A percentile compares a stretch with the other conserved stretches of the same genome.
phyloP scores from a whole-genome alignment of 495 filamentous ascomycete genomes.

The Tuber melanosporum region DNA sequence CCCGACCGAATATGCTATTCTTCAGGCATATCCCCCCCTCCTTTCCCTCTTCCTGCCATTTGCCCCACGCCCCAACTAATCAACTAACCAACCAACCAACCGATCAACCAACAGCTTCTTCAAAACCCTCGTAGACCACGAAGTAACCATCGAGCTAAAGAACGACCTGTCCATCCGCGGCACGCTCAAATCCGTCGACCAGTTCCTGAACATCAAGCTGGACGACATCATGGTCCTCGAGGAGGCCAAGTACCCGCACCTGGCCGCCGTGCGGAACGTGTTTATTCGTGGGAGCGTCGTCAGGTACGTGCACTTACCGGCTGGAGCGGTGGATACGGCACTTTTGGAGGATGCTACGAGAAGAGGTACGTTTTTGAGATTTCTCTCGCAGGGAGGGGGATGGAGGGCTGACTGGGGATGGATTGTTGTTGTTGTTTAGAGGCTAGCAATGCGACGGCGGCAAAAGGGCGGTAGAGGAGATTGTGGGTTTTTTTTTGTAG shows the following conservation, averaged over 20 bases:
- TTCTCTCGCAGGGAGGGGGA: background rate
- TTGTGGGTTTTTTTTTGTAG: background rate
- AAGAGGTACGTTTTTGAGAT: slow-evolving; percentile 58
- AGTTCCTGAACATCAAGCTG: slow-evolving; percentile 98
- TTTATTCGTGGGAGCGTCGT: slow-evolving; percentile 97
- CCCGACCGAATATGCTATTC: background rate
- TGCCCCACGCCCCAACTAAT: background rate
- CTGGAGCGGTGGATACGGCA: slow-evolving; percentile 78
- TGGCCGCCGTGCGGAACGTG: slow-evolving; percentile 94
- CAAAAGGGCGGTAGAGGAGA: slow-evolving; percentile 28
- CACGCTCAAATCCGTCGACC: slow-evolving; percentile 91
- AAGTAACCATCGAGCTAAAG: slow-evolving; percentile 94
- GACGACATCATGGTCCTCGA: slow-evolving; percentile 89
- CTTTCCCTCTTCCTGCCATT: background rate
- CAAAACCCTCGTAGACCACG: slow-evolving; percentile 97
- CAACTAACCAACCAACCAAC: background rate
- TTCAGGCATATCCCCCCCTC: background rate
- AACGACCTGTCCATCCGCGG: slow-evolving; percentile 96
- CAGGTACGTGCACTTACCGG: slow-evolving; percentile 86
- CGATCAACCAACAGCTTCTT: slow-evolving; percentile 65
- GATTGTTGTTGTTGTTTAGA: slow-evolving; percentile 12
- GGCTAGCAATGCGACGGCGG: slow-evolving; percentile 36
- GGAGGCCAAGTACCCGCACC: slow-evolving; percentile 83
- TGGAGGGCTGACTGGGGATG: background rate
- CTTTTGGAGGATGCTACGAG: slow-evolving; percentile 92